Percentiles rank a stretch among this genome's conserved stretches.
Conservation (phyloP, 2,329 filamentous ascomycete species). For the Botrytis galanthina region DNA sequence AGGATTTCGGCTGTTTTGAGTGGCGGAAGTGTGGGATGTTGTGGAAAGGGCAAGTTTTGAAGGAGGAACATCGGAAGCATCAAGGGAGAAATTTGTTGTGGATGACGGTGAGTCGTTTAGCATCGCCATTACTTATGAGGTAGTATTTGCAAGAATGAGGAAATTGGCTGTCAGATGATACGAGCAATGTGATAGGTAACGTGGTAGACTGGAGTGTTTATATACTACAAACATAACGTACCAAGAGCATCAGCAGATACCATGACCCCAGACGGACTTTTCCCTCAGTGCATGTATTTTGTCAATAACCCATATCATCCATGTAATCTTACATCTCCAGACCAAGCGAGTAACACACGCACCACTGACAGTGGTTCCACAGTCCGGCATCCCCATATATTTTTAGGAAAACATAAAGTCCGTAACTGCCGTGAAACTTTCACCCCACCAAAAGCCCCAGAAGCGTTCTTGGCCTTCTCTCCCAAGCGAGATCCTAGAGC, state of each 20-base stretch:
- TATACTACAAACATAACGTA: not conserved
- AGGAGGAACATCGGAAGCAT: not conserved
- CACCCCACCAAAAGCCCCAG: not conserved
- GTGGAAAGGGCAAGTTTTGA: not conserved
- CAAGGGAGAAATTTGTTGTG: not conserved
- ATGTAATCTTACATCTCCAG: not conserved
- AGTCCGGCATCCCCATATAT: not conserved
- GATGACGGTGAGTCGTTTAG: not conserved
- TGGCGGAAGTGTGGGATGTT: not conserved
- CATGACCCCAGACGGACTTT: not conserved
- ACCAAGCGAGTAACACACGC: not conserved
- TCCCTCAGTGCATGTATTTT: not conserved
- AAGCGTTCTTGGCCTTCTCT: not conserved
- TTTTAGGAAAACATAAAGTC: not conserved
- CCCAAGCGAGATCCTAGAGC: not conserved
- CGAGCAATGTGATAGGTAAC: not conserved
- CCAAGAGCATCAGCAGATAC: not conserved
- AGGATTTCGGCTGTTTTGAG: not conserved
- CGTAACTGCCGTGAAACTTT: not conserved
- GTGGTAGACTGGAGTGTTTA: not conserved
- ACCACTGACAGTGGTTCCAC: not conserved
- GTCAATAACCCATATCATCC: not conserved
- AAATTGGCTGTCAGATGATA: not conserved
- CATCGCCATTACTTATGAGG: not conserved
- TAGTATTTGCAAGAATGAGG: not conserved